These are phyloP conservation scores for Clarireedia paspali DNA, from an alignment of 2,329 filamentous ascomycete genomes.

Conservation along the genomic window DNA sequence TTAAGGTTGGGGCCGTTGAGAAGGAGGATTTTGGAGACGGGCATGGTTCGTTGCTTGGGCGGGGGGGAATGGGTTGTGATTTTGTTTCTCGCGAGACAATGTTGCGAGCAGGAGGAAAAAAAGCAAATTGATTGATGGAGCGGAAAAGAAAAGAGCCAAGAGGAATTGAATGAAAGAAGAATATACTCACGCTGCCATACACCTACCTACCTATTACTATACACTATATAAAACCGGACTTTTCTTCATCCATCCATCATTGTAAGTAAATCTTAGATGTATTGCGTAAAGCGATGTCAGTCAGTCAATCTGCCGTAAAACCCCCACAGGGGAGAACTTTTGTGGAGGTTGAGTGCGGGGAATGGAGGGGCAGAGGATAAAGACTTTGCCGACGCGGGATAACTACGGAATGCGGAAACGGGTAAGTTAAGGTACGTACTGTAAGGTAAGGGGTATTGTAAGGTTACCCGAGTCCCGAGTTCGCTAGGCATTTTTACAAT, in stretches of 20 bases:
- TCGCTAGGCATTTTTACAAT: too few species aligned
- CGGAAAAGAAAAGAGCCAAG: background rate
- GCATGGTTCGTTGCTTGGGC: constrained; percentile 20
- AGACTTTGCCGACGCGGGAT: background rate
- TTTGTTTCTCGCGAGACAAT: too few species aligned
- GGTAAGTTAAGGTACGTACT: too few species aligned
- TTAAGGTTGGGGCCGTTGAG: constrained; percentile 82
- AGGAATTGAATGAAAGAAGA: background rate
- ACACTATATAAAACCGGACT: background rate
- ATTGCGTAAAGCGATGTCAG: background rate
- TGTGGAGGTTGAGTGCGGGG: background rate
- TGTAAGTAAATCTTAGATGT: background rate
- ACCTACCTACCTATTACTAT: too few species aligned
- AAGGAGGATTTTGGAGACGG: constrained; percentile 48
- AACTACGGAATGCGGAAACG: too few species aligned
- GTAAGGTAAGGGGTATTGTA: too few species aligned
- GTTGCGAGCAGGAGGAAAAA: too few species aligned
- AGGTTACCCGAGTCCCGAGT: too few species aligned
- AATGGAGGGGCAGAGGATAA: background rate
- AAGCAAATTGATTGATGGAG: background rate
- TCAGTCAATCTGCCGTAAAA: background rate
- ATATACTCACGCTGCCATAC: background rate
- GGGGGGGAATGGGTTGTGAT: background rate
- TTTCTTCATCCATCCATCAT: constrained; percentile 1
- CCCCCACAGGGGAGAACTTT: background rate